A percentile compares a stretch with the other conserved stretches of the same genome.
Evolutionary conservation across 805 yeast species (phyloP).

Genomic region (Kodamaea laetipori): DNA sequence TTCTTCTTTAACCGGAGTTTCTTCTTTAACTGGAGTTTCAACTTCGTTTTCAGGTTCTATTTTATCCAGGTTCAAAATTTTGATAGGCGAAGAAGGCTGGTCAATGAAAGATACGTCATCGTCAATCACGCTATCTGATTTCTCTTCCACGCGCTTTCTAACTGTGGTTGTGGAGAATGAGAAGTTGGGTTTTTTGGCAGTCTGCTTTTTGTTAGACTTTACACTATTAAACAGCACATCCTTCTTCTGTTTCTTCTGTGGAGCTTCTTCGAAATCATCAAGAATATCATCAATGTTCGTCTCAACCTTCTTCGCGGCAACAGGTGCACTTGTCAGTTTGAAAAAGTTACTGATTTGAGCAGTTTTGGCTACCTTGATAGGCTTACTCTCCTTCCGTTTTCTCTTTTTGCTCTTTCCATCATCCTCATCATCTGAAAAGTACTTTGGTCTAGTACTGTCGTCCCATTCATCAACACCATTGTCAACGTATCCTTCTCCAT

Average conservation of each 20-base stretch:
- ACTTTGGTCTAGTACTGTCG: constrained; percentile 47
- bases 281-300: constrained; percentile 67
- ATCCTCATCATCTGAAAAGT: constrained; percentile 58
- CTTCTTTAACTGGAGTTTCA: constrained; percentile 3
- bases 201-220: constrained; percentile 17
- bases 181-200: constrained; percentile 25
- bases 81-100: constrained; percentile 43
- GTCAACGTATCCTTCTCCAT: constrained; percentile 92
- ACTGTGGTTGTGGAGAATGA: constrained; percentile 30
- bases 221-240: neutral
- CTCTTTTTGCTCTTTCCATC: constrained; percentile 27
- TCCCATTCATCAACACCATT: constrained; percentile 94
- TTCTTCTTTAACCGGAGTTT: constrained; percentile 7
- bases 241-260: constrained; percentile 18
- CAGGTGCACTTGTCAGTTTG: constrained; percentile 39
- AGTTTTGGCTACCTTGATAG: constrained; percentile 41
- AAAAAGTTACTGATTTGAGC: constrained; percentile 56
- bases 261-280: constrained; percentile 47
- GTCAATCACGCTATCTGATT: constrained; percentile 25
- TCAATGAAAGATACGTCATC: constrained; percentile 21
- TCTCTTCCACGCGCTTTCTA: constrained; percentile 19
- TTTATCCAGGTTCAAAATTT: constrained; percentile 11
- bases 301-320: constrained; percentile 39
- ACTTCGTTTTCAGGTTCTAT: constrained; percentile 13
- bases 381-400: constrained; percentile 34